A percentile compares a stretch with the other conserved stretches of the same genome.
Evolutionary conservation across 371 early-diverging fungal species (phyloP).

Genomic region (Gilbertella persicaria): DNA sequence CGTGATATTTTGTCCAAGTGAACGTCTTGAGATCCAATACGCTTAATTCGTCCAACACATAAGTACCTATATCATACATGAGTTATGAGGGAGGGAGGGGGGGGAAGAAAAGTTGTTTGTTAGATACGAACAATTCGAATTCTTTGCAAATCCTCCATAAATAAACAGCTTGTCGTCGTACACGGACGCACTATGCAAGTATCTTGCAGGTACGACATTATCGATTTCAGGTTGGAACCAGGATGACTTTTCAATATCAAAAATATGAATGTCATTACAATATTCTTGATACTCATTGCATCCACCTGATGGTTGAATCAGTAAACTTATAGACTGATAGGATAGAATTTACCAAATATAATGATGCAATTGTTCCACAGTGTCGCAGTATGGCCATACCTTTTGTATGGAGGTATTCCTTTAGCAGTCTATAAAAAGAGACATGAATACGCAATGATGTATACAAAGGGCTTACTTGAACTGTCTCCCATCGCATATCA

Average conservation of each 20-base stretch:
- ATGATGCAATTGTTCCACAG: constrained; percentile 55
- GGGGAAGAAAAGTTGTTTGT: no score
- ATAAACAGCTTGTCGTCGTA: constrained; percentile 63
- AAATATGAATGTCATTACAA: constrained; percentile 65
- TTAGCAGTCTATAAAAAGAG: constrained; percentile 36
- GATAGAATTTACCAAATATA: constrained; percentile 50
- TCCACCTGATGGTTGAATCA: constrained; percentile 35
- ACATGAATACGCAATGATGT: not conserved
- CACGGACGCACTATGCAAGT: constrained; percentile 62
- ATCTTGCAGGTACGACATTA: constrained; percentile 55
- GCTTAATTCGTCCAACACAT: constrained; percentile 58
- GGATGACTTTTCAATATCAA: constrained; percentile 53
- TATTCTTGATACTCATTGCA: constrained; percentile 59
- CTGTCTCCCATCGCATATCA: constrained; percentile 50
- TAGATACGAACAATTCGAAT: constrained; percentile 55
- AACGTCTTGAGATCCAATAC: constrained; percentile 60
- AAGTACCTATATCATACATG: constrained; percentile 6
- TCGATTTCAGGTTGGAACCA: constrained; percentile 61
- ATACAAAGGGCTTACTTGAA: constrained; percentile 34
- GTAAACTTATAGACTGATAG: not conserved
- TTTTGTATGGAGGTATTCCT: constrained; percentile 55
- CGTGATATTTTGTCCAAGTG: constrained; percentile 54
- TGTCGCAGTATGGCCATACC: constrained; percentile 61
- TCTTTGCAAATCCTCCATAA: constrained; percentile 65
- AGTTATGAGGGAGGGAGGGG: no score